These are phyloP conservation scores for Pythium monospermum DNA, from an alignment of 352 stramenopile genomes.

Conservation along the genomic window DNA sequence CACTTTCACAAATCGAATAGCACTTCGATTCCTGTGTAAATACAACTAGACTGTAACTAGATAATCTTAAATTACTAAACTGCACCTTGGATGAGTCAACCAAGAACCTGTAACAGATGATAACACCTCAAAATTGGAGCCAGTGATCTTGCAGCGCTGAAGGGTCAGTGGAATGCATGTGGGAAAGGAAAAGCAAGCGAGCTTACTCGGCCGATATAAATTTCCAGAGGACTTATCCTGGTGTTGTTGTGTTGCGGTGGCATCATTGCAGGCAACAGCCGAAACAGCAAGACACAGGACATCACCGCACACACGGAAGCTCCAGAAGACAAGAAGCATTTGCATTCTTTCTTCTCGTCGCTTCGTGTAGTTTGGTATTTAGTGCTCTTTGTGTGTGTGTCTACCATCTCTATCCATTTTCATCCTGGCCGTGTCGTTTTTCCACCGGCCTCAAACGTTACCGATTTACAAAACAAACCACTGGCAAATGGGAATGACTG, in stretches of 20 bases:
- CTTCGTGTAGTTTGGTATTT: not conserved
- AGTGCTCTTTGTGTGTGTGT: not conserved
- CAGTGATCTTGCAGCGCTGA: conserved; percentile 6
- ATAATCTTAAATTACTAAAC: not conserved
- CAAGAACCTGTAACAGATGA: conserved; percentile 10
- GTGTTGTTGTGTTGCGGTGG: conserved; percentile 24
- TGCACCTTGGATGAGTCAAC: too few species aligned
- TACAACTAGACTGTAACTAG: conserved; percentile 6
- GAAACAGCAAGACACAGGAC: conserved; percentile 15
- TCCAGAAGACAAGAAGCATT: not conserved
- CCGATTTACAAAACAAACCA: not conserved
- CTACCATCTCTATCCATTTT: too few species aligned
- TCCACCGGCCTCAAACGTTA: too few species aligned
- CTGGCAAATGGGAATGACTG: not conserved
- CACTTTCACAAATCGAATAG: conserved; percentile 10
- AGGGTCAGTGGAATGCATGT: conserved; percentile 6
- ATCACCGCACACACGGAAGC: conserved; percentile 6
- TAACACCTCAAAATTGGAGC: conserved; percentile 5
- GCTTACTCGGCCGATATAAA: conserved; percentile 8
- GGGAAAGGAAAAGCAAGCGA: conserved; percentile 18
- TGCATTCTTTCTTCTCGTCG: not conserved
- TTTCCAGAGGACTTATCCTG: conserved; percentile 7
- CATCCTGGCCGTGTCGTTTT: too few species aligned
- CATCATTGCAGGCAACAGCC: not conserved
- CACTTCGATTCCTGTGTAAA: conserved; percentile 12